These are phyloP conservation scores for cucumber (Cucumis sativus) DNA, from an alignment of 306 rosid species.

Conservation along the genomic window Cucumber_9930_V3 NC_026655.2:30369501-30370000, in stretches of 20 bases:
- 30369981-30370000: conserved; percentile 61
- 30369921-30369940: conserved; percentile 14
- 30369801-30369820: conserved; percentile 45
- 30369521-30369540: background rate
- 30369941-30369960: conserved; percentile 66
- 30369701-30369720: conserved; percentile 3
- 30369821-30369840: conserved; percentile 74
- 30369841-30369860: conserved; percentile 62
- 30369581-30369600: background rate
- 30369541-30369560: background rate
- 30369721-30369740: conserved; percentile 61
- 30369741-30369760: conserved; percentile 98
- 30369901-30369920: conserved; percentile 10
- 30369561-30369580: background rate
- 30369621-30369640: background rate
- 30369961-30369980: conserved; percentile 72
- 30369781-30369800: conserved; percentile 80
- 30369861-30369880: background rate
- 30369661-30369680: background rate
- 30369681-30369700: background rate
- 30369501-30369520: background rate
- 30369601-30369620: background rate
- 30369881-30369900: conserved; percentile 6
- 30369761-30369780: conserved; percentile 78
- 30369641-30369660: background rate